phyloP scores from a whole-genome alignment of 306 rosid genomes.

The Sindora glabra region DNA sequence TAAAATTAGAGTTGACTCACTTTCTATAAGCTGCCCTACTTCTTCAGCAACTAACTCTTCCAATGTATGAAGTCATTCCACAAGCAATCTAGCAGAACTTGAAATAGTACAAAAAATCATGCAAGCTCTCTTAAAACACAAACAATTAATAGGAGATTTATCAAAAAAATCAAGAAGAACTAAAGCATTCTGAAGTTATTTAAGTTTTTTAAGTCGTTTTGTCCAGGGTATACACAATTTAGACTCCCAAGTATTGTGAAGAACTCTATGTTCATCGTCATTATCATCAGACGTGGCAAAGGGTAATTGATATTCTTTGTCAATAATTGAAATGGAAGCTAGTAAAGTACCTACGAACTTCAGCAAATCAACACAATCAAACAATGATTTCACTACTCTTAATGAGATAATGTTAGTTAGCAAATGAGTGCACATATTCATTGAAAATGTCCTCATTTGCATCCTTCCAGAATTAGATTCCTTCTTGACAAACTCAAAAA shows the following conservation, averaged over 20 bases:
- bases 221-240: constrained; percentile 13
- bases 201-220: constrained; percentile 27
- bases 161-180: constrained; percentile 22
- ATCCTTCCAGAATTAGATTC: not conserved
- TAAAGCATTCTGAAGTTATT: constrained; percentile 14
- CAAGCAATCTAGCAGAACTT: constrained; percentile 35
- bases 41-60: constrained; percentile 57
- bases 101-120: constrained; percentile 58
- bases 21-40: constrained; percentile 61
- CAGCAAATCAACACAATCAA: no score
- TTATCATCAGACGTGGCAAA: not conserved
- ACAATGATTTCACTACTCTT: no score
- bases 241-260: no score
- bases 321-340: no score
- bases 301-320: constrained; percentile 9
- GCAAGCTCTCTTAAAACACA: constrained; percentile 11
- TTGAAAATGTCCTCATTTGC: constrained; percentile 19
- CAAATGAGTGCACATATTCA: constrained; percentile 37
- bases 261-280: constrained; percentile 9
- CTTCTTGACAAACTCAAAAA: constrained; percentile 33
- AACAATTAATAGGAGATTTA: constrained; percentile 15
- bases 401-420: constrained; percentile 20
- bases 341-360: no score
- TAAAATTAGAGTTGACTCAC: constrained; percentile 56
- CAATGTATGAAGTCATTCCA: constrained; percentile 32